Conservation (phyloP, 179 eudicot genomes). For the Carnegiea gigantea region DNA sequence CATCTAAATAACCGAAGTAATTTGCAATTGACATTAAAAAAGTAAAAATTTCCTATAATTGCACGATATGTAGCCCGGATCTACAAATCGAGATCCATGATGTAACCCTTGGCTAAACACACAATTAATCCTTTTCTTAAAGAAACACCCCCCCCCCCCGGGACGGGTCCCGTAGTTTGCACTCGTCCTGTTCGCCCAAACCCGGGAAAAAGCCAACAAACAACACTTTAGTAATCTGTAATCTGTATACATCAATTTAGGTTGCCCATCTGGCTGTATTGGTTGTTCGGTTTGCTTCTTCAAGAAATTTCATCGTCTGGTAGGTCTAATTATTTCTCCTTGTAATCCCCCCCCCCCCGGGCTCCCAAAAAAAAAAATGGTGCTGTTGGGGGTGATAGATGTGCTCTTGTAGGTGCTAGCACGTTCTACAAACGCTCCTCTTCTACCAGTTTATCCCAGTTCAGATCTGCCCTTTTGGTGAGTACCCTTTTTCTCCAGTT, state of each 20-base stretch:
- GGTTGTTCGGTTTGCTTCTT: not conserved
- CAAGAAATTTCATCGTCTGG: not conserved
- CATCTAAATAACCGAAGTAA: too few relatives aligned
- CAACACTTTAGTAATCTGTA: not conserved
- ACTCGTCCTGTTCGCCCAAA: not conserved
- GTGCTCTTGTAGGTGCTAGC: not conserved
- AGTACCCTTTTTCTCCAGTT: not conserved
- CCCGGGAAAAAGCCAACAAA: not conserved
- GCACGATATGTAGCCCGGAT: too few relatives aligned
- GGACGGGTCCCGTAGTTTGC: not conserved
- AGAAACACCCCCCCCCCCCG: not conserved
- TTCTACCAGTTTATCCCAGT: not conserved
- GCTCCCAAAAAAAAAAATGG: not conserved
- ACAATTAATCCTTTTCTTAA: not conserved
- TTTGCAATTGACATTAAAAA: too few relatives aligned
- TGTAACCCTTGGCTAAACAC: too few relatives aligned
- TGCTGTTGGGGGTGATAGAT: not conserved
- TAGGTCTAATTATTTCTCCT: constrained; percentile 1
- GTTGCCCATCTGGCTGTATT: not conserved
- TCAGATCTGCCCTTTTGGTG: constrained; percentile 10
- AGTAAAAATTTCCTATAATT: too few relatives aligned
- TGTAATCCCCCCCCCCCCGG: not conserved
- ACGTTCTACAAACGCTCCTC: not conserved
- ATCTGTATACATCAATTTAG: not conserved
- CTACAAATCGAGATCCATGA: too few relatives aligned